Percentiles rank a stretch among this genome's conserved stretches.
Conservation (phyloP, 805 yeast genomes). For the Saccharomycopsis oosterbeekiorum region DNA sequence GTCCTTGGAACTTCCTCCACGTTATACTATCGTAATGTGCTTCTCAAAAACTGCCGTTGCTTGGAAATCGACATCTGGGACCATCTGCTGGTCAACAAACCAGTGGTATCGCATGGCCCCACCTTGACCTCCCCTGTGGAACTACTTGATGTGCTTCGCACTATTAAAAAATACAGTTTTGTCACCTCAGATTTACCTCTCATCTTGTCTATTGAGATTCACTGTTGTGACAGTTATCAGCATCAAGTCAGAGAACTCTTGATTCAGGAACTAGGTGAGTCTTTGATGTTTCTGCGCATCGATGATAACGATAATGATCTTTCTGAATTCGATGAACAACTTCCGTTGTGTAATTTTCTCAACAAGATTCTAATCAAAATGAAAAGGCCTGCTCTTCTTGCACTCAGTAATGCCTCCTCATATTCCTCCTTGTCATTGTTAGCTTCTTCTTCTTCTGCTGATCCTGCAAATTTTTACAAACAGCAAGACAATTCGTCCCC, state of each 20-base stretch:
- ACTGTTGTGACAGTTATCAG: slow-evolving; percentile 67
- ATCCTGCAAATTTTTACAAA: slow-evolving; percentile 3
- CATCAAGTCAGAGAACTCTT: slow-evolving; percentile 43
- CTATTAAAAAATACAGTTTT: slow-evolving; percentile 79
- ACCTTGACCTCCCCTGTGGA: slow-evolving; percentile 71
- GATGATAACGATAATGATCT: slow-evolving; percentile 20
- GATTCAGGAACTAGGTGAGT: slow-evolving; percentile 47
- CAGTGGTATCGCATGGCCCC: slow-evolving; percentile 84
- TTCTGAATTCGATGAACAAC: slow-evolving; percentile 29
- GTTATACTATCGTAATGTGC: slow-evolving; percentile 77
- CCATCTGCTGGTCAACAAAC: slow-evolving; percentile 48
- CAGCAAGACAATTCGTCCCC: slow-evolving; percentile 16
- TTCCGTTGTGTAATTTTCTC: slow-evolving; percentile 65
- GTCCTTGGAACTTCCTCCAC: slow-evolving; percentile 79
- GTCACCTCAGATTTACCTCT: slow-evolving; percentile 80
- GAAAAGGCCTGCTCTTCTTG: slow-evolving; percentile 37
- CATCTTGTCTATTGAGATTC: slow-evolving; percentile 75
- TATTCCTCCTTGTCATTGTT: background rate
- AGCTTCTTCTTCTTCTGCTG: background rate
- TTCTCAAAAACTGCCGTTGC: slow-evolving; percentile 89
- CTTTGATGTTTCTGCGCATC: slow-evolving; percentile 37
- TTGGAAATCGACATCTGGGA: slow-evolving; percentile 97
- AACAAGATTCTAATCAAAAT: slow-evolving; percentile 71
- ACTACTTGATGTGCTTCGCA: slow-evolving; percentile 56
- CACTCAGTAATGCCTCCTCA: background rate